Evolutionary conservation across 441 rosid species (phyloP), one percentile per base, ranked within the genome.

Genomic region (Lepidium campestre): DNA sequence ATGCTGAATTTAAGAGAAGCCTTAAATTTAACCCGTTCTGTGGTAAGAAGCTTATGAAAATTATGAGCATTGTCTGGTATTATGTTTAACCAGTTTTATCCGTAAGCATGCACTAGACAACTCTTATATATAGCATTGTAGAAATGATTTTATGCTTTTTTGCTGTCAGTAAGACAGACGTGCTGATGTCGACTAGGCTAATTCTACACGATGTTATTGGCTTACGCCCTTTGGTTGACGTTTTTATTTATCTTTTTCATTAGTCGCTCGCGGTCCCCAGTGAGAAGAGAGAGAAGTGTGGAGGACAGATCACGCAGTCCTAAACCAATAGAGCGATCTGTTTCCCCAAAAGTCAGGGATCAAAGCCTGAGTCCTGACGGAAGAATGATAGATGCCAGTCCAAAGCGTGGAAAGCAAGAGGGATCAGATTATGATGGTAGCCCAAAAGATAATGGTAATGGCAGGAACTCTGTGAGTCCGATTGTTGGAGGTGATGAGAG

Each of bases 241-340:
- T 52, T 41, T 32, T 7, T 13, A 0, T 12, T 57, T 25, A n/a
- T 61, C 12, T 4, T 68, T 23, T 23, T 37, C 5, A 52, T 20
- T 66, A 87, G 93, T 57, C 81, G 88, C 37, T 87, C 93, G 8
- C 70, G 79, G 45, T 83, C 90, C 1, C 90, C 93, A 2, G 78
- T 49, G 54, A 81, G 78, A 78, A 81, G 86, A 63, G 87, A 81
- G 27, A 50, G 77, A 53, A 84, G 82, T 53, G 71, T 50, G 37
- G 76, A 65, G 14, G 63, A 77, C 59, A 81, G 90, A 68, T 68
- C 88, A 63, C 78, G 77, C 78, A 86, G 88, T 67, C 84, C 85
- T 2, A 68, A 67, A 20, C 80, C 57, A 60, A 77, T 85, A 74
- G 79, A 70, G 71, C 75, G 78, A 34, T 59, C 81, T 0, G 77